Percentiles rank a stretch among this genome's conserved stretches.
phyloP scores from a whole-genome alignment of 1,139 yeast species.

The Dujonia santamariae region DNA sequence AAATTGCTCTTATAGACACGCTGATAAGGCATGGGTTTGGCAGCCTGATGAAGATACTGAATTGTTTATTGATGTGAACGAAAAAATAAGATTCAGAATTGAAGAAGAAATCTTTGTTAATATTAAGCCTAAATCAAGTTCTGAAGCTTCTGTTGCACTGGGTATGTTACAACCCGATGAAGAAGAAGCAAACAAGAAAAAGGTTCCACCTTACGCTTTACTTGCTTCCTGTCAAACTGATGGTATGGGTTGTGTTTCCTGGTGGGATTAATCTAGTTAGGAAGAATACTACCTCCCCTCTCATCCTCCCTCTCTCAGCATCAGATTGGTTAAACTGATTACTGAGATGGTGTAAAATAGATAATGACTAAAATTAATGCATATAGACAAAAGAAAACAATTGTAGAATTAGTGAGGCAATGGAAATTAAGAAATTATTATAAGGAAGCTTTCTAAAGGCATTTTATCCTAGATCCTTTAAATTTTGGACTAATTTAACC shows the following conservation, averaged over 20 bases:
- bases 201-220: conserved; percentile 73
- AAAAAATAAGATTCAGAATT: conserved; percentile 83
- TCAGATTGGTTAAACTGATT: no score
- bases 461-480: no score
- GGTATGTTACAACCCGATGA: conserved; percentile 23
- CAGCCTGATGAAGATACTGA: conserved; percentile 66
- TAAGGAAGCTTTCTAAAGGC: no score
- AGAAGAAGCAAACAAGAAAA: conserved; percentile 30
- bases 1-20: conserved; percentile 62
- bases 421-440: no score
- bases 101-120: conserved; percentile 86
- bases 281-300: neutral
- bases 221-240: conserved; percentile 92
- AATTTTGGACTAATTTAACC: no score
- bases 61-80: conserved; percentile 83
- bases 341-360: no score
- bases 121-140: conserved; percentile 71
- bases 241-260: conserved; percentile 92
- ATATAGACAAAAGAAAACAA: no score
- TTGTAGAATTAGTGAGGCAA: no score
- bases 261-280: conserved; percentile 71
- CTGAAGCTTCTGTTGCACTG: conserved; percentile 42
- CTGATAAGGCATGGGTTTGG: conserved; percentile 97
- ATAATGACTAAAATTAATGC: no score
- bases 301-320: no score